Percentiles rank a stretch among this genome's conserved stretches.
phyloP scores from a whole-genome alignment of 805 yeast genomes.

The Lipomyces orientalis region DNA sequence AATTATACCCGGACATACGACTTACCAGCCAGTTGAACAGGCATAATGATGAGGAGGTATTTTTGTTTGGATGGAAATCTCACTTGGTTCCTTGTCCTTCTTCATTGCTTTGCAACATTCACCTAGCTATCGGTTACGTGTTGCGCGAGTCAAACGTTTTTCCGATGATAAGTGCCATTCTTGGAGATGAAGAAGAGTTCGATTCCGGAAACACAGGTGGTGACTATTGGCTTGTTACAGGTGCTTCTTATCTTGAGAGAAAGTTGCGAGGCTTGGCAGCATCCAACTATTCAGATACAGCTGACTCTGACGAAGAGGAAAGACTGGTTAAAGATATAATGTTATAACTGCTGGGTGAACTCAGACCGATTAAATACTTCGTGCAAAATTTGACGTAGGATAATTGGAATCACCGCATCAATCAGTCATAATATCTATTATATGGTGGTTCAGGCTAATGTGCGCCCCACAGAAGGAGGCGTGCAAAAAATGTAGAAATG shows the following conservation, averaged over 20 bases:
- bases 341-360: slow-evolving; percentile 1
- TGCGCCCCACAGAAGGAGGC: no score
- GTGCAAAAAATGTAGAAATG: no score
- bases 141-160: not conserved
- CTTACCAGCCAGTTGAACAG: not conserved
- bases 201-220: not conserved
- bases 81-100: not conserved
- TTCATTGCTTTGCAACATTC: not conserved
- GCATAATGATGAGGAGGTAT: not conserved
- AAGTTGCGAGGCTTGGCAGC: slow-evolving; percentile 6
- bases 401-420: not conserved
- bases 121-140: slow-evolving; percentile 1
- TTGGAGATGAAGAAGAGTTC: slow-evolving; percentile 3
- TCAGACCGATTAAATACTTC: not conserved
- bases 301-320: not conserved
- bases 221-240: not conserved
- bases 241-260: slow-evolving; percentile 3
- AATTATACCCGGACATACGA: not conserved
- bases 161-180: not conserved
- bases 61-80: slow-evolving; percentile 2
- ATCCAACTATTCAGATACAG: not conserved
- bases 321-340: not conserved
- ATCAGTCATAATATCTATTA: no score
- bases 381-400: not conserved
- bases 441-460: no score